Evolutionary conservation across 164 flowering plant genomes (phyloP).

Genomic region (Annona cherimola): DNA sequence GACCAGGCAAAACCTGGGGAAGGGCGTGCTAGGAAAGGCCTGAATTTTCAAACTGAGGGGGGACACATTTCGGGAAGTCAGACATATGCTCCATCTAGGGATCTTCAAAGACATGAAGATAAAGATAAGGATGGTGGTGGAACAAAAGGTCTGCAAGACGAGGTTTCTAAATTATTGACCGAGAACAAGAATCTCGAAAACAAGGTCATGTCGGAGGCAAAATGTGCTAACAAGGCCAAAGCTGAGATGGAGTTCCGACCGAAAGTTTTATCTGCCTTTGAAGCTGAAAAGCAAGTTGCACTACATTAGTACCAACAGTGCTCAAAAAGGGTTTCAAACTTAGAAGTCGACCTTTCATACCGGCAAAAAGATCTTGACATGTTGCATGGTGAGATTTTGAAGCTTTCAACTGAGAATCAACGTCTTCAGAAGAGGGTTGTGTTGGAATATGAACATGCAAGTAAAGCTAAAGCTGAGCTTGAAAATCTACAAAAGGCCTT

Average conservation of each 20-base stretch:
- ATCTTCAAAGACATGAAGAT: constrained; percentile 10
- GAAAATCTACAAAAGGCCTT: too few species aligned
- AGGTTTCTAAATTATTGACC: constrained; percentile 22
- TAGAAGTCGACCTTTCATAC: constrained; percentile 47
- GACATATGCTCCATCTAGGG: neutral
- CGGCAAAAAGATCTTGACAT: constrained; percentile 48
- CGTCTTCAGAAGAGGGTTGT: too few species aligned
- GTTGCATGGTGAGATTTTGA: too few species aligned
- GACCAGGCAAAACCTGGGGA: constrained; percentile 18
- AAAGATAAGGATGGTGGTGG: constrained; percentile 10
- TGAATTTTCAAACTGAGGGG: constrained; percentile 18
- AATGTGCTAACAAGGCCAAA: constrained; percentile 27
- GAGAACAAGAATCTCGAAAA: constrained; percentile 17
- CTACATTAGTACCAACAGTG: constrained; percentile 46
- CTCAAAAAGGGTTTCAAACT: constrained; percentile 40
- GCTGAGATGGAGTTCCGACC: constrained; percentile 39
- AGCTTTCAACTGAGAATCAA: too few species aligned
- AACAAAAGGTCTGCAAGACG: constrained; percentile 12
- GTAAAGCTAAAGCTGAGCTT: too few species aligned
- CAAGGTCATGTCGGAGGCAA: constrained; percentile 25
- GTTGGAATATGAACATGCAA: neutral
- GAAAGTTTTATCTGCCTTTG: constrained; percentile 35
- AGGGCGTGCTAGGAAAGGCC: constrained; percentile 23
- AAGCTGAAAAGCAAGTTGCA: constrained; percentile 51
- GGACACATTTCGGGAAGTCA: constrained; percentile 9